Evolutionary conservation across 176 grass and related monocot species (phyloP).

Genomic region (Eleusine coracana): DNA sequence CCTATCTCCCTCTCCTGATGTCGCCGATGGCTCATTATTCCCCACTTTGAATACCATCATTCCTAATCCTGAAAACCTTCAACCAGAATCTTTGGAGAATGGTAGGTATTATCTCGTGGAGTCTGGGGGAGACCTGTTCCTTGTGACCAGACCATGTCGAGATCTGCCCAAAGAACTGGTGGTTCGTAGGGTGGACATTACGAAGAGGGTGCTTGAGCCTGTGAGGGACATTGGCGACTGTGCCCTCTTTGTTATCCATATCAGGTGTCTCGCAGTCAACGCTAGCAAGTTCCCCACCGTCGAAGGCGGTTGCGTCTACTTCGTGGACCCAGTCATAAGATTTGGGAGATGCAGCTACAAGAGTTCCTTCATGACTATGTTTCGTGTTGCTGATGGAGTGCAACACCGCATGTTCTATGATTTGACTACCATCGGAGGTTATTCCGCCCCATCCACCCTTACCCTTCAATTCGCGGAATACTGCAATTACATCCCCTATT

Average conservation of each 20-base stretch:
- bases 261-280: neutral
- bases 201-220: neutral
- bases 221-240: neutral
- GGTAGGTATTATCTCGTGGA: neutral
- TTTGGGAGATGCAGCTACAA: no score
- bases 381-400: no score
- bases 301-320: neutral
- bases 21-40: no score
- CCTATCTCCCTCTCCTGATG: neutral
- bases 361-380: no score
- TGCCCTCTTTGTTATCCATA: neutral
- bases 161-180: neutral
- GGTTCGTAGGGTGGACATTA: neutral
- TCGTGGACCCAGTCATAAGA: neutral
- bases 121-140: neutral
- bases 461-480: no score
- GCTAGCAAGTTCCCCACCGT: neutral
- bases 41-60: neutral
- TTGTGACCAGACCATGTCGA: neutral
- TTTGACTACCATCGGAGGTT: no score
- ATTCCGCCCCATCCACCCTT: no score
- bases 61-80: neutral
- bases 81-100: neutral
- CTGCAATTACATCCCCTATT: no score
- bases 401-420: no score